Evolutionary conservation across 176 grass and related monocot genomes (phyloP), one percentile per base, ranked within the genome.

Genomic region (Melocanna baccifera): DNA sequence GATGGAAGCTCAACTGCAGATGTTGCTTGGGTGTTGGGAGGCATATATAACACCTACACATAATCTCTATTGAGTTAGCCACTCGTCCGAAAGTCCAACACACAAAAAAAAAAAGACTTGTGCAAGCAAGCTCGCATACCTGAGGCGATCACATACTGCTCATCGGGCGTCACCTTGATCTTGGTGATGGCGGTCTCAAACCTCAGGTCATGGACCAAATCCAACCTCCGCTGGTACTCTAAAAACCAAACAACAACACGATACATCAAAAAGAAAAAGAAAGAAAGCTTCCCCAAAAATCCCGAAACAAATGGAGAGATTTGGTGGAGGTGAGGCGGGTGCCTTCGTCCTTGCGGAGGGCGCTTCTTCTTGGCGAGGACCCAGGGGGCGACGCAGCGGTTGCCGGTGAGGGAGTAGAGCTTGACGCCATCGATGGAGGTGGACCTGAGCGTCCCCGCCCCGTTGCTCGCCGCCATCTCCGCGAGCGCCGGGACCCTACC

Each of bases 401-500:
- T 87, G 80, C 91, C 82, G 40, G 83, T 87, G 68, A 97, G 51
- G 37, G 89, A 90, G 71, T 94, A 97, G 37, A 89, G 84, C 94
- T 94, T 97, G 80, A 94, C 86, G 26, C 90, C 90, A 69, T 97
- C 94, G 86, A 97, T 91, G 86, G 90, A 91, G 80, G 94, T 91
- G 32, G 91, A 88, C 82, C 81, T 94, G 67, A 94, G 90, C 52
- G 85, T 88, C 63, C 85, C 92, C 12, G 69, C 67, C 11, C 75
- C 76, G 18, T 82, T 73, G n/a, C 9, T 83, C 8, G 79, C 12
- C 66, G 84, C 57, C 88, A 90, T 87, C 6, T 12, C 25, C 18
- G 2, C 26, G 28, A 13, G 18, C 34, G n/a, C 30, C 1, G 42
- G 59, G 58, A 30, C 8, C 5, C 69, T 8, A 9, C 2, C 3